Evolutionary conservation across 768 basidiomycete genomes (phyloP).

Genomic region (Hydnum rufescens): DNA sequence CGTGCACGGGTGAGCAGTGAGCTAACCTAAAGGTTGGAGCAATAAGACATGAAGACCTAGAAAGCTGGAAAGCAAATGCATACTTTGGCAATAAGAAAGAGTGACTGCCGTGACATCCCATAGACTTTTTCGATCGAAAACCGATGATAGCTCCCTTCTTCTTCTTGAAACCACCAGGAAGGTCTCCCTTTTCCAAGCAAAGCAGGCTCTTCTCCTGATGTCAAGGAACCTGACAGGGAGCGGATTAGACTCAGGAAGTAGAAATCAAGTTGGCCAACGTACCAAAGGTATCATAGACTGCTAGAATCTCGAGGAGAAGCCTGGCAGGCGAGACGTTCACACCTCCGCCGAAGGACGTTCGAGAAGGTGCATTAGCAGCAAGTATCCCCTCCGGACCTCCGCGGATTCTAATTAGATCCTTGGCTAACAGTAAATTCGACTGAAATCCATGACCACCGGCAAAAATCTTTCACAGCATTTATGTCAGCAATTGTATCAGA

Average conservation of each 20-base stretch:
- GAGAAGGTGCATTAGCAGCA: conserved; percentile 12
- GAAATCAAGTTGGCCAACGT: too few species aligned
- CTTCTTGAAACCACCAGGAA: conserved; percentile 23
- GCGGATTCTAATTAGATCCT: conserved; percentile 22
- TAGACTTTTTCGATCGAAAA: conserved; percentile 28
- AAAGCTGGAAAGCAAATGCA: neutral
- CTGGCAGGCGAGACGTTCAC: conserved; percentile 18
- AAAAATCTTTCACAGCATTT: conserved; percentile 21
- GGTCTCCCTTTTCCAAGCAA: conserved; percentile 19
- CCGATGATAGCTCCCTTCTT: conserved; percentile 19
- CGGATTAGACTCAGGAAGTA: neutral
- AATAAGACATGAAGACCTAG: neutral
- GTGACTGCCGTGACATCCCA: conserved; percentile 20
- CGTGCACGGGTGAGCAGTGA: neutral
- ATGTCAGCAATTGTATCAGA: conserved; percentile 12
- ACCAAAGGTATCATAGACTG: conserved; percentile 26
- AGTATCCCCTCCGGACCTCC: conserved; percentile 25
- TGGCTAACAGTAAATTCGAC: conserved; percentile 22
- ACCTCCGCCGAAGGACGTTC: conserved; percentile 12
- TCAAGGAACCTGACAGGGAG: conserved; percentile 19
- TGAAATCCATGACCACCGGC: conserved; percentile 23
- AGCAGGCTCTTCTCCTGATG: conserved; percentile 20
- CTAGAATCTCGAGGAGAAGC: conserved; percentile 25
- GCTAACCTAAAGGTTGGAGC: neutral
- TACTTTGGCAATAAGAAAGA: conserved; percentile 17